Conservation (phyloP, 2,329 filamentous ascomycete species). For the Lizonia empirigonia region DNA sequence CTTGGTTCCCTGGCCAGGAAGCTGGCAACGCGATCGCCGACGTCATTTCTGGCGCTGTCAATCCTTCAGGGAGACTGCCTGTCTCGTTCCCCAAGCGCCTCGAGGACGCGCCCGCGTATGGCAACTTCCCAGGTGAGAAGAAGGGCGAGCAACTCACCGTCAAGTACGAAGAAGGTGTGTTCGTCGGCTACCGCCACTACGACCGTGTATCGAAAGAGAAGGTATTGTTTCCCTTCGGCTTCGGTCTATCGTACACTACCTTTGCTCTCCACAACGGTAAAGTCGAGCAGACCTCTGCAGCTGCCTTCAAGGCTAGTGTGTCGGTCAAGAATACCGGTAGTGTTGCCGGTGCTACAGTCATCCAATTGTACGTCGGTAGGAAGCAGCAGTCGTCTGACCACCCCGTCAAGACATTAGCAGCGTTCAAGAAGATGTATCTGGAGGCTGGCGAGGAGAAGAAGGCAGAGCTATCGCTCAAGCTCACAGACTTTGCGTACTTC, state of each 20-base stretch:
- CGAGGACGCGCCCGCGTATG: conserved; percentile 45
- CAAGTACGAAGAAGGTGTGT: conserved; percentile 59
- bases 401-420: conserved; percentile 71
- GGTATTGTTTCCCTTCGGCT: conserved; percentile 48
- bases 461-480: conserved; percentile 55
- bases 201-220: conserved; percentile 65
- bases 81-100: conserved; percentile 48
- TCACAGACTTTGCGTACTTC: conserved; percentile 42
- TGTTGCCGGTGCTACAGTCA: conserved; percentile 56
- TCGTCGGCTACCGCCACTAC: conserved; percentile 62
- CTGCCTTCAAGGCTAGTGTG: conserved; percentile 41
- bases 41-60: conserved; percentile 48
- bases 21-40: conserved; percentile 51
- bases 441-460: conserved; percentile 62
- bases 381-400: conserved; percentile 46
- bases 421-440: conserved; percentile 69
- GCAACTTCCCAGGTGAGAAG: conserved; percentile 49
- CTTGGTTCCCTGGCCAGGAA: conserved; percentile 53
- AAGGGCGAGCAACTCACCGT: conserved; percentile 65
- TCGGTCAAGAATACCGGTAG: conserved; percentile 59
- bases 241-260: conserved; percentile 48
- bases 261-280: conserved; percentile 55
- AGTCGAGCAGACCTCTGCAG: conserved; percentile 66
- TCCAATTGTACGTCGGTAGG: conserved; percentile 65
- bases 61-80: conserved; percentile 48